Evolutionary conservation across 2,329 filamentous ascomycete genomes (phyloP).

Genomic region (Stachybotrys elegans): DNA sequence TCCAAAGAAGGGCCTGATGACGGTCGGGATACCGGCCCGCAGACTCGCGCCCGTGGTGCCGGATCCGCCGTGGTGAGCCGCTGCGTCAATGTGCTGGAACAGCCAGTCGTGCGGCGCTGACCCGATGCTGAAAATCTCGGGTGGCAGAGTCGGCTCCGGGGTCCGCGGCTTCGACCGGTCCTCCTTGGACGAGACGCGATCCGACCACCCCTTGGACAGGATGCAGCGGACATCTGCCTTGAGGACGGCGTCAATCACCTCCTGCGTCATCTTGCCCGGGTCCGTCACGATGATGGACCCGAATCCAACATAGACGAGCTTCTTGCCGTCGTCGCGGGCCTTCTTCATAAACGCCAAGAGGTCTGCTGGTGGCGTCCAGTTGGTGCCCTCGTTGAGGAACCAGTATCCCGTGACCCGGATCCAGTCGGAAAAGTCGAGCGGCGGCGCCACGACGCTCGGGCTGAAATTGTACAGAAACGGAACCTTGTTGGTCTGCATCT

Average conservation of each 20-base stretch:
- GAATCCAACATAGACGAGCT: slow-evolving; percentile 94
- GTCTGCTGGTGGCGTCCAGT: slow-evolving; percentile 70
- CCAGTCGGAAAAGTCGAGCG: slow-evolving; percentile 95
- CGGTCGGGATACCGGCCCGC: slow-evolving; percentile 84
- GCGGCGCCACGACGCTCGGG: slow-evolving; percentile 86
- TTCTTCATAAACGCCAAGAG: slow-evolving; percentile 77
- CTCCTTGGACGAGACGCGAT: slow-evolving; percentile 57
- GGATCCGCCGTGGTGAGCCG: slow-evolving; percentile 88
- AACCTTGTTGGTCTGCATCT: slow-evolving; percentile 95
- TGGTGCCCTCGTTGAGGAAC: slow-evolving; percentile 77
- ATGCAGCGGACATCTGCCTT: slow-evolving; percentile 94
- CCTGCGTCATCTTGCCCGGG: slow-evolving; percentile 79
- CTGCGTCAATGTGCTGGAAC: slow-evolving; percentile 89
- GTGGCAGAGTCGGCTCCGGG: slow-evolving; percentile 62
- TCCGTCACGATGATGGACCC: slow-evolving; percentile 93
- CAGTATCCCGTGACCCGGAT: slow-evolving; percentile 96
- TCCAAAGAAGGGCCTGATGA: slow-evolving; percentile 95
- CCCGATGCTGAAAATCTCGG: slow-evolving; percentile 83
- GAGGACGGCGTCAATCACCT: slow-evolving; percentile 85
- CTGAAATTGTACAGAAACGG: slow-evolving; percentile 98
- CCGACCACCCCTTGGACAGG: slow-evolving; percentile 94
- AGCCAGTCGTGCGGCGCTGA: slow-evolving; percentile 95
- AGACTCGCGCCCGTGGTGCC: slow-evolving; percentile 93
- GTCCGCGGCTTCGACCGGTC: slow-evolving; percentile 42
- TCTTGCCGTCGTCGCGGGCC: slow-evolving; percentile 77